These are phyloP conservation scores for Lecanicillium sp. DNA, from an alignment of 2,329 filamentous ascomycete genomes.

Conservation along the genomic window DNA sequence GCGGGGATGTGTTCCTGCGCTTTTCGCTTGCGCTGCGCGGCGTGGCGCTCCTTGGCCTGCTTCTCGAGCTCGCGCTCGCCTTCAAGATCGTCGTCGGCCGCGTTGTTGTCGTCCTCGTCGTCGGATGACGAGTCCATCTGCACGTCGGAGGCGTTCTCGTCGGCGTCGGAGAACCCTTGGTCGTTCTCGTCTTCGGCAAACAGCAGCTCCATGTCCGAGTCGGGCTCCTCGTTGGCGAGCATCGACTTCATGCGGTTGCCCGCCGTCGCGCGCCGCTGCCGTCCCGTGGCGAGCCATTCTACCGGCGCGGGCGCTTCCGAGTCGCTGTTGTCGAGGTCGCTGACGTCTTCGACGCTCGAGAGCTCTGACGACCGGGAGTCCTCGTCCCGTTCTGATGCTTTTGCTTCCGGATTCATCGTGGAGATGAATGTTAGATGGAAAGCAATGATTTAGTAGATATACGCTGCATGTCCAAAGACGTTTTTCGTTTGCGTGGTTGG, in stretches of 20 bases:
- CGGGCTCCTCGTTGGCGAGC: constrained; percentile 65
- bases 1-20: constrained; percentile 66
- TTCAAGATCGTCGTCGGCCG: constrained; percentile 59
- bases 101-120: constrained; percentile 64
- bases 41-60: constrained; percentile 60
- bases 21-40: constrained; percentile 70
- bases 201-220: constrained; percentile 62
- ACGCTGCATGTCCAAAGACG: no score
- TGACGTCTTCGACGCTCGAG: constrained; percentile 21
- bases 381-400: constrained; percentile 23
- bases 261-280: constrained; percentile 70
- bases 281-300: constrained; percentile 66
- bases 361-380: constrained; percentile 21
- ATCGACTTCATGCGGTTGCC: constrained; percentile 78
- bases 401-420: constrained; percentile 21
- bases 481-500: no score
- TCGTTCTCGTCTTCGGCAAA: constrained; percentile 68
- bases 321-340: constrained; percentile 27
- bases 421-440: no score
- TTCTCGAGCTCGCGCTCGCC: constrained; percentile 83
- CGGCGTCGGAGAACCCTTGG: constrained; percentile 61
- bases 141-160: constrained; percentile 63
- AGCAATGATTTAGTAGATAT: no score
- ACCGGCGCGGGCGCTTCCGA: constrained; percentile 29
- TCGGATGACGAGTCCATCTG: constrained; percentile 81